Evolutionary conservation across 1,139 yeast species (phyloP).

Genomic region (Debaryomyces subglobosus): DNA sequence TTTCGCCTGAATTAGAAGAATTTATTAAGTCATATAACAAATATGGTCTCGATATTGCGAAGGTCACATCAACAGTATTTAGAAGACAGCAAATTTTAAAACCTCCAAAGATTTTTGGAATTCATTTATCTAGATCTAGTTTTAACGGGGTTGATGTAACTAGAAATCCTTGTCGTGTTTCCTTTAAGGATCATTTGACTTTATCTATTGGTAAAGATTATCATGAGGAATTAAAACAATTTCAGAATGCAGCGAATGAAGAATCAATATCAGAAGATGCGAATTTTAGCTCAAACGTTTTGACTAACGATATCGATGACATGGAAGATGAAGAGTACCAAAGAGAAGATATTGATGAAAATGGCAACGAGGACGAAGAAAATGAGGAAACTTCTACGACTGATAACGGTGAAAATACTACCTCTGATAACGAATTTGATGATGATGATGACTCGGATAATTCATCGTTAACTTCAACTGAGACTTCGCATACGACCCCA

Average conservation of each 20-base stretch:
- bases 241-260: constrained; percentile 31
- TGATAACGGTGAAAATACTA: constrained; percentile 19
- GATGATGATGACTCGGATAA: constrained; percentile 16
- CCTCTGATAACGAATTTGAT: constrained; percentile 8
- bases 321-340: constrained; percentile 51
- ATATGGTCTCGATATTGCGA: constrained; percentile 46
- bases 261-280: constrained; percentile 17
- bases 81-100: constrained; percentile 63
- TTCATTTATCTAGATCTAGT: constrained; percentile 83
- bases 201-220: constrained; percentile 54
- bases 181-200: constrained; percentile 59
- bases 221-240: constrained; percentile 38
- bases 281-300: constrained; percentile 28
- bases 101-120: constrained; percentile 70
- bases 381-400: constrained; percentile 21
- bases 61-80: constrained; percentile 63
- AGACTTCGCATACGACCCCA: constrained; percentile 16
- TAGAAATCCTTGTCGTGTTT: constrained; percentile 76
- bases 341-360: constrained; percentile 44
- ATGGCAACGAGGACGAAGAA: constrained; percentile 32
- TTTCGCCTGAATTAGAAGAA: constrained; percentile 45
- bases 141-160: constrained; percentile 71
- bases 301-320: constrained; percentile 47
- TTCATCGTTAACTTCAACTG: constrained; percentile 16
- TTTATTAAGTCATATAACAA: constrained; percentile 51